Evolutionary conservation across 148 eudicot species (phyloP), one percentile per base, ranked within the genome.

Genomic region (Vaccinium myrtillus): DNA sequence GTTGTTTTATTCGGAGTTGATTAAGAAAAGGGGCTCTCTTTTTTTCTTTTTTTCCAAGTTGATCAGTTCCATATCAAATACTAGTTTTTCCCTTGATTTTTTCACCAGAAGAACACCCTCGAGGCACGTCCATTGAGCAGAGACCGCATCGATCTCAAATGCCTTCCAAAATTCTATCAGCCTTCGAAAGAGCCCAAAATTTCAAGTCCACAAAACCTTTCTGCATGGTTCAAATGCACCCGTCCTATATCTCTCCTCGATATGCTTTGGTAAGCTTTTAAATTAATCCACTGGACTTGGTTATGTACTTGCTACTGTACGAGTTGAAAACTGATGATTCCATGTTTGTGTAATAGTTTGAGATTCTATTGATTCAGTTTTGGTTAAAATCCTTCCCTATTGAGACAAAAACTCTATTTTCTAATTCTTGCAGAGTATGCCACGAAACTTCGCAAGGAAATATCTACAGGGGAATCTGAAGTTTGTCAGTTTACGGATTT

Each of bases 161-260:
- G 4, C 30, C 71, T 65, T 3, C 10, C 71, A 65, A 23, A 9
- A 23, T 8, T 75, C 25, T 32, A 27, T 21, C 77, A 43, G 86
- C 86, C 11, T 27, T 70, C 16, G 61, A 71, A 80, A 85, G 74
- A 85, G 86, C 83, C 51, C n/a, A 27, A 43, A 74, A 82, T 81
- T 89, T 81, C 75, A 79, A 80, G 59, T 83, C 81, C 14, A 8
- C 55, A 8, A 74, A 87, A 4, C 89, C 86, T 3, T 89, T 78
- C 81, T 83, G 78, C 76, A 74, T 51, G 2, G 70, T 79, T 43
- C n/a, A 19, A n/a, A 69, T 89, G 88, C 50, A 39, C 0, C 86
- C 74, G 4, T 48, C 86, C n/a, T 81, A 83, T 78, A 69, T 87
- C 71, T 4, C 36, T 43, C 1, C 4, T 11, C 13, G 0, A 8